phyloP scores from a whole-genome alignment of 352 stramenopile genomes.

The Phytophthora fragariaefolia region DNA sequence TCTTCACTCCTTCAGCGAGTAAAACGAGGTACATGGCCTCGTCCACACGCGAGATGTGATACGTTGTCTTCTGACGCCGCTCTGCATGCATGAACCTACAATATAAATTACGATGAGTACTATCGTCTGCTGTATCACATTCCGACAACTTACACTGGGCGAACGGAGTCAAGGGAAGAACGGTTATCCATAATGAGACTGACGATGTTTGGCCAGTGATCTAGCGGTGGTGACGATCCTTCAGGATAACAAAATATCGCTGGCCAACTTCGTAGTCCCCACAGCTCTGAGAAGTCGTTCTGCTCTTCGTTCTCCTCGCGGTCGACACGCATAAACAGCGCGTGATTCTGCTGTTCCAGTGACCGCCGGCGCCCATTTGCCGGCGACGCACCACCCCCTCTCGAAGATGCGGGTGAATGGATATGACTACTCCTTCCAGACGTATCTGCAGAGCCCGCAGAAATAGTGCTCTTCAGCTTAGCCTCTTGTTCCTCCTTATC shows the following conservation, averaged over 20 bases:
- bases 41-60: conserved; percentile 81
- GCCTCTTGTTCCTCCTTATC: conserved; percentile 33
- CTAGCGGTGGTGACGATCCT: conserved; percentile 50
- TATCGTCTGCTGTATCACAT: neutral
- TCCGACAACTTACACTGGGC: conserved; percentile 51
- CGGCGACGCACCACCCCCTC: conserved; percentile 27
- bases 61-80: conserved; percentile 67
- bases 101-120: neutral
- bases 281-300: conserved; percentile 82
- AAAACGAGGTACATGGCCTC: conserved; percentile 78
- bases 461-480: conserved; percentile 29
- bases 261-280: conserved; percentile 79
- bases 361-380: conserved; percentile 35
- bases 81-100: conserved; percentile 72
- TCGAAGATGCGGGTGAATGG: conserved; percentile 40
- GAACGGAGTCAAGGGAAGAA: conserved; percentile 53
- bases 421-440: conserved; percentile 33
- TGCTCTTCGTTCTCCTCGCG: conserved; percentile 68
- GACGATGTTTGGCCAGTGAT: conserved; percentile 89
- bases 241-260: conserved; percentile 86
- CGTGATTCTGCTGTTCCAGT: conserved; percentile 39
- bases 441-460: conserved; percentile 20
- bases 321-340: conserved; percentile 63
- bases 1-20: conserved; percentile 71
- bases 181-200: conserved; percentile 90